Percentiles rank a stretch among this genome's conserved stretches.
Conservation (phyloP, 2,329 filamentous ascomycete species). For the Cercospora berteroae region DNA sequence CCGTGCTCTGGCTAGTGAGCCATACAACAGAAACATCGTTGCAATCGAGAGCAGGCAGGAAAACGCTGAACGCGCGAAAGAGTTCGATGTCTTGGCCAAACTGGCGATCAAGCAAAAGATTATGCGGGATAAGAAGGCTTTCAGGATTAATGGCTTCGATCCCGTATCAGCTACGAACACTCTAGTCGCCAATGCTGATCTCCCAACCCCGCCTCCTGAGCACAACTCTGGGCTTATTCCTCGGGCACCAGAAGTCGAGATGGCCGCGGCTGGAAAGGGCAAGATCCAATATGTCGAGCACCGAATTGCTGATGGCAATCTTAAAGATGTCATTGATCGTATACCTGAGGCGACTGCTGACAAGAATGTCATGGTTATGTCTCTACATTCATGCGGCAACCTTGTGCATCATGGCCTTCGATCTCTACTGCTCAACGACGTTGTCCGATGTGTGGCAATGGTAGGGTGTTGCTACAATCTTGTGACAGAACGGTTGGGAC, state of each 20-base stretch:
- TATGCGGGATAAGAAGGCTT: slow-evolving; percentile 81
- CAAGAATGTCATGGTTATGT: slow-evolving; percentile 75
- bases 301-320: slow-evolving; percentile 68
- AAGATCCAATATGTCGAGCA: slow-evolving; percentile 77
- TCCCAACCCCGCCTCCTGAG: slow-evolving; percentile 28
- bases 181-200: slow-evolving; percentile 18
- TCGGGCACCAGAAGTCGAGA: slow-evolving; percentile 21
- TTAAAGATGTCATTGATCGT: slow-evolving; percentile 64
- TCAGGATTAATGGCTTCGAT: slow-evolving; percentile 46
- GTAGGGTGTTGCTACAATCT: slow-evolving; percentile 99
- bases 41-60: slow-evolving; percentile 84
- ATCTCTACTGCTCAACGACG: slow-evolving; percentile 78
- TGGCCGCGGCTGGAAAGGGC: slow-evolving; percentile 50
- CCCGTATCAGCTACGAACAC: slow-evolving; percentile 5
- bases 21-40: slow-evolving; percentile 82
- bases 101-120: slow-evolving; percentile 70
- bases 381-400: slow-evolving; percentile 95
- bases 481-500: slow-evolving; percentile 82
- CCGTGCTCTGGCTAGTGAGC: slow-evolving; percentile 76
- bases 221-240: slow-evolving; percentile 9
- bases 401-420: slow-evolving; percentile 92
- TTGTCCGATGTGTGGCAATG: slow-evolving; percentile 86
- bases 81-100: slow-evolving; percentile 79
- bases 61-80: slow-evolving; percentile 81
- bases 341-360: slow-evolving; percentile 19